phyloP scores from a whole-genome alignment of 495 filamentous ascomycete genomes.

The Penicillium canariense region DNA sequence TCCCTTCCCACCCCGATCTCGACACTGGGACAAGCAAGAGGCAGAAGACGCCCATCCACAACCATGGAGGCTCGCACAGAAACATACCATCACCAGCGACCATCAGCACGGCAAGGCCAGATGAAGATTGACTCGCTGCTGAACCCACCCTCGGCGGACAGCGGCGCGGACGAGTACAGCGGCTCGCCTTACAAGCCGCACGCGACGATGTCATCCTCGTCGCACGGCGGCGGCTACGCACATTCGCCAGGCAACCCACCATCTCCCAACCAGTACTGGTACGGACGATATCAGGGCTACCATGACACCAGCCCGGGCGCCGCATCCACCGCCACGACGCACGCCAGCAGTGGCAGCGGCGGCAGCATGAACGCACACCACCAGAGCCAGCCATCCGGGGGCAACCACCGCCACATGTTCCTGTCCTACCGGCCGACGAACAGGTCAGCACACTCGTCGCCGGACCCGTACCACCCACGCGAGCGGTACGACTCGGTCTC shows the following conservation, averaged over 20 bases:
- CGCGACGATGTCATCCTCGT: conserved; percentile 17
- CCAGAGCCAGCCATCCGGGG: not conserved
- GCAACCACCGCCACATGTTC: conserved; percentile 25
- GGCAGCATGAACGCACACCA: not conserved
- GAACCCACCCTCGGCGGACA: conserved; percentile 26
- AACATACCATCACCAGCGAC: conserved; percentile 16
- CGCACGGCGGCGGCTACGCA: conserved; percentile 14
- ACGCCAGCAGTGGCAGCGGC: conserved; percentile 1
- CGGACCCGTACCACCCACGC: conserved; percentile 35
- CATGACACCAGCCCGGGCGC: conserved; percentile 24
- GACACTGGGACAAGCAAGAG: not conserved
- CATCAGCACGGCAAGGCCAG: conserved; percentile 31
- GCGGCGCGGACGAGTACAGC: conserved; percentile 15
- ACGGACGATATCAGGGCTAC: conserved; percentile 23
- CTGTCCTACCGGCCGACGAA: conserved; percentile 19
- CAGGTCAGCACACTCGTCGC: conserved; percentile 34
- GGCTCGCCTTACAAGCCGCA: conserved; percentile 28
- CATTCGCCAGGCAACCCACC: conserved; percentile 31
- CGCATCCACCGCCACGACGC: conserved; percentile 21
- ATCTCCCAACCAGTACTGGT: conserved; percentile 33
- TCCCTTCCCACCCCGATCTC: conserved; percentile 2
- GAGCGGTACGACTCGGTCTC: conserved; percentile 46
- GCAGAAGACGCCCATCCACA: not conserved
- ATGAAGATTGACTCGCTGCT: conserved; percentile 44
- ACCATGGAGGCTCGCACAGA: conserved; percentile 21